Evolutionary conservation across 441 rosid genomes (phyloP).

Genomic region (Jatropha multifida): DNA sequence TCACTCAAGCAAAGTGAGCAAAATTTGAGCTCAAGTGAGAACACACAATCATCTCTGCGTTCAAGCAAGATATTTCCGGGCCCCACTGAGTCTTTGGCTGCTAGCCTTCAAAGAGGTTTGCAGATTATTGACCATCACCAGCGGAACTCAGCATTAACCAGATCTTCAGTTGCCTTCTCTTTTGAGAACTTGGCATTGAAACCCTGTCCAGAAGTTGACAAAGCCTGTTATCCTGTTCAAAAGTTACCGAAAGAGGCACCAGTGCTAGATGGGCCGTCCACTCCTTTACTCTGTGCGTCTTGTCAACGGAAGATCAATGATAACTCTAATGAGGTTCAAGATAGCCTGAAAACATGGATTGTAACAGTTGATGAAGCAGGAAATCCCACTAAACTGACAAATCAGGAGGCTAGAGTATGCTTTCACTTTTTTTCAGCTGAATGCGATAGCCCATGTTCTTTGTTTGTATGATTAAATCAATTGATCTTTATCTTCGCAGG

Average conservation of each 20-base stretch:
- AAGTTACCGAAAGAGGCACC: conserved; percentile 38
- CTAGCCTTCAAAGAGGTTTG: conserved; percentile 90
- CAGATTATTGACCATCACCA: conserved; percentile 78
- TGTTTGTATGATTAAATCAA: background rate
- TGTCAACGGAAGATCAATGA: conserved; percentile 56
- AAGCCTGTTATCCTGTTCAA: conserved; percentile 46
- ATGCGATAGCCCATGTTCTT: background rate
- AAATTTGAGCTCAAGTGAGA: conserved; percentile 41
- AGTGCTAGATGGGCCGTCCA: conserved; percentile 34
- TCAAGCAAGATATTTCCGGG: conserved; percentile 65
- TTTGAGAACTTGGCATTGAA: conserved; percentile 71
- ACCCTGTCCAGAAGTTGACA: conserved; percentile 58
- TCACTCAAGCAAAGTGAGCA: conserved; percentile 53
- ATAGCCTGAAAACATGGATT: conserved; percentile 47
- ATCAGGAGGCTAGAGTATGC: conserved; percentile 29
- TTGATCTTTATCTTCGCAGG: conserved; percentile 40
- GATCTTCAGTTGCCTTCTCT: conserved; percentile 73
- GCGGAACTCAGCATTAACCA: conserved; percentile 46
- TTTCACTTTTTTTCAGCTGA: conserved; percentile 2
- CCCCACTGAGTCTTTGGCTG: conserved; percentile 81
- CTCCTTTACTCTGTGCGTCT: conserved; percentile 57
- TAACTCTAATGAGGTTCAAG: conserved; percentile 34
- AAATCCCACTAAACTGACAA: conserved; percentile 10
- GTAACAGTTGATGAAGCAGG: conserved; percentile 37
- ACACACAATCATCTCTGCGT: conserved; percentile 62